These are phyloP conservation scores for Fusarium sp. DNA, from an alignment of 2,329 filamentous ascomycete genomes.

Conservation along the genomic window DNA sequence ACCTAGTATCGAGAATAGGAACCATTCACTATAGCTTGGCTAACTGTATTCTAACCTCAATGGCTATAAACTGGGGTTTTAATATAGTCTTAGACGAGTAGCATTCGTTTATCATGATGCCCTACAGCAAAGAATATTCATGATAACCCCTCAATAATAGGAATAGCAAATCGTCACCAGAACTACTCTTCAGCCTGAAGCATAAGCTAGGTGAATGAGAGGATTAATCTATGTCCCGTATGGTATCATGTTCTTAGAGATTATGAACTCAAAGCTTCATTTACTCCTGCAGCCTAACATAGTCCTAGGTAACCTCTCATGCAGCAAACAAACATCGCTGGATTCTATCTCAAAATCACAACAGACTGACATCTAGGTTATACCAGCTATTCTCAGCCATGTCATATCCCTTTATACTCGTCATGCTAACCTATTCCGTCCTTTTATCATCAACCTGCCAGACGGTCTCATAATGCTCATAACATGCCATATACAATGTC, in stretches of 20 bases:
- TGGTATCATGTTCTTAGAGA: background rate
- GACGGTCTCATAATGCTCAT: conserved; percentile 21
- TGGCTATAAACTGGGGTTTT: too few relatives aligned
- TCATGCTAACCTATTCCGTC: conserved; percentile 6
- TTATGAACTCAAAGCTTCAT: background rate
- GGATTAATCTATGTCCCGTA: background rate
- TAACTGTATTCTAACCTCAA: background rate
- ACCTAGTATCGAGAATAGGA: background rate
- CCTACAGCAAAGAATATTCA: background rate
- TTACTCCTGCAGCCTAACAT: background rate
- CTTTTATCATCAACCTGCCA: conserved; percentile 10
- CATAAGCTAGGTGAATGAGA: background rate
- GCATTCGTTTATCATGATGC: background rate
- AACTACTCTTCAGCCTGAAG: background rate
- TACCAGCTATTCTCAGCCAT: conserved; percentile 6
- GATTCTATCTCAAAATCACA: conserved; percentile 2
- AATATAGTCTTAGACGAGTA: background rate
- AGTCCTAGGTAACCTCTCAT: background rate
- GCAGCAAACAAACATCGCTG: background rate
- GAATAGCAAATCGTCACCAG: background rate
- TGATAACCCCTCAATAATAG: background rate
- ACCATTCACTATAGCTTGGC: background rate
- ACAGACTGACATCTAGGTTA: conserved; percentile 2
- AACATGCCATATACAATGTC: conserved; percentile 29
- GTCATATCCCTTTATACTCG: conserved; percentile 6